Conservation (phyloP, 2,329 filamentous ascomycete genomes). For the Raffaelea ambrosiae region DNA sequence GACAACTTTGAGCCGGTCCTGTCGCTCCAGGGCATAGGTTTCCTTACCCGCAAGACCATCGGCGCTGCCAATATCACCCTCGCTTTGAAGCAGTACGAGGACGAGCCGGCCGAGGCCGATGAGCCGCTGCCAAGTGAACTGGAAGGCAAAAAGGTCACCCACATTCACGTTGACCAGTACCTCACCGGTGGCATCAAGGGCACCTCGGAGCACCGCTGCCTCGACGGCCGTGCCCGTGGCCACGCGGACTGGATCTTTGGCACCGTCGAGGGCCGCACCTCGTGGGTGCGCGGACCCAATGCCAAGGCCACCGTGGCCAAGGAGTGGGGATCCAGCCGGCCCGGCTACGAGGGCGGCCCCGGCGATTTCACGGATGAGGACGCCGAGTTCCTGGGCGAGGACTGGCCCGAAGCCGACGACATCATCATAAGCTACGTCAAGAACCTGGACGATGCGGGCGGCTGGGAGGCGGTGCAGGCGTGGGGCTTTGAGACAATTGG, state of each 20-base stretch:
- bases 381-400: slow-evolving; percentile 33
- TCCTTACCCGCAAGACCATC: slow-evolving; percentile 65
- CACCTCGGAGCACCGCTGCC: slow-evolving; percentile 46
- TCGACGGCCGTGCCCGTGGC: slow-evolving; percentile 45
- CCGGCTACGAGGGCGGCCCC: slow-evolving; percentile 21
- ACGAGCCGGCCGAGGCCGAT: slow-evolving; percentile 30
- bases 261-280: slow-evolving; percentile 51
- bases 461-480: slow-evolving; percentile 48
- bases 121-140: slow-evolving; percentile 14
- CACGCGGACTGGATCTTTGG: slow-evolving; percentile 80
- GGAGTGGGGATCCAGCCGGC: slow-evolving; percentile 30
- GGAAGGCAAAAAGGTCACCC: slow-evolving; percentile 26
- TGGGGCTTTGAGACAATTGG: slow-evolving; percentile 52
- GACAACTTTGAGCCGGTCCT: slow-evolving; percentile 62
- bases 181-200: slow-evolving; percentile 63
- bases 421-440: slow-evolving; percentile 57
- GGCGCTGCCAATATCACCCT: slow-evolving; percentile 61
- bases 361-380: too few relatives aligned
- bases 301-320: slow-evolving; percentile 40
- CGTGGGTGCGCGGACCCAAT: slow-evolving; percentile 28
- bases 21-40: slow-evolving; percentile 62
- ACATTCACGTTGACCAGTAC: slow-evolving; percentile 66
- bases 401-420: slow-evolving; percentile 48
- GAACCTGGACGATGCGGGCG: slow-evolving; percentile 34
- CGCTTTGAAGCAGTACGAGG: slow-evolving; percentile 46